Evolutionary conservation across 169 alveolate species (phyloP).

Genomic region (Prorocentrum cordatum): DNA sequence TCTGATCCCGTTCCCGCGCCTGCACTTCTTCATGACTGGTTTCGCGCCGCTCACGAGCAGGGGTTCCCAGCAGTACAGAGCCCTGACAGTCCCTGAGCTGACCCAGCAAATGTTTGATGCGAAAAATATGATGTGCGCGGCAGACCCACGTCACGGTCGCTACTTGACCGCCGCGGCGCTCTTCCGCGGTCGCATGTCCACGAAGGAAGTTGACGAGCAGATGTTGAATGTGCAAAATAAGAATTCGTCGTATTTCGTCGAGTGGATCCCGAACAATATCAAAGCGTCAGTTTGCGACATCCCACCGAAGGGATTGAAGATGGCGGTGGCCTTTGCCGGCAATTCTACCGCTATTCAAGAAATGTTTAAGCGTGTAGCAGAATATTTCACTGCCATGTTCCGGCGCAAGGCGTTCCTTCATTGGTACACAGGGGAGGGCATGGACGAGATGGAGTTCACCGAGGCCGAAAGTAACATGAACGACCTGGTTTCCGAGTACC

Average conservation of each 20-base stretch:
- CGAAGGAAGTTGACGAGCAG: constrained; percentile 98
- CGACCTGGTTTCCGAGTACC: constrained; percentile 95
- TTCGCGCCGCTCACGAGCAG: constrained; percentile 98
- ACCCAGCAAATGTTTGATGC: constrained; percentile 99
- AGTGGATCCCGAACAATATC: constrained; percentile 98
- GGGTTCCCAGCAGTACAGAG: constrained; percentile 98
- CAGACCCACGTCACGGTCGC: constrained; percentile 99
- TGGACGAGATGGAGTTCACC: constrained; percentile 99
- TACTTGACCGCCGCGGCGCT: constrained; percentile 97
- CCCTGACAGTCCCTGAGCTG: constrained; percentile 94
- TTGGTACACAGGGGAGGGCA: constrained; percentile 83
- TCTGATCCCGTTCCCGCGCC: constrained; percentile 95
- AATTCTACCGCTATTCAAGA: constrained; percentile 96
- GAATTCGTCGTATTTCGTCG: constrained; percentile 97
- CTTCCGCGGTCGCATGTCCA: constrained; percentile 99
- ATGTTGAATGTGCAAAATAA: constrained; percentile 97
- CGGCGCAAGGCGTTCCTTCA: constrained; percentile 96
- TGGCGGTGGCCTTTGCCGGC: constrained; percentile 95
- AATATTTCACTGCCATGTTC: constrained; percentile 95
- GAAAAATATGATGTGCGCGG: constrained; percentile 99
- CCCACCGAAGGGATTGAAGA: constrained; percentile 97
- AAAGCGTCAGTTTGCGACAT: constrained; percentile 95
- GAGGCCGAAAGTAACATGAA: constrained; percentile 98
- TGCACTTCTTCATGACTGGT: constrained; percentile 96
- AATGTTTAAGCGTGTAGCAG: constrained; percentile 95